These are phyloP conservation scores for Mycena maculata DNA, from an alignment of 768 basidiomycete genomes.

Conservation along the genomic window DNA sequence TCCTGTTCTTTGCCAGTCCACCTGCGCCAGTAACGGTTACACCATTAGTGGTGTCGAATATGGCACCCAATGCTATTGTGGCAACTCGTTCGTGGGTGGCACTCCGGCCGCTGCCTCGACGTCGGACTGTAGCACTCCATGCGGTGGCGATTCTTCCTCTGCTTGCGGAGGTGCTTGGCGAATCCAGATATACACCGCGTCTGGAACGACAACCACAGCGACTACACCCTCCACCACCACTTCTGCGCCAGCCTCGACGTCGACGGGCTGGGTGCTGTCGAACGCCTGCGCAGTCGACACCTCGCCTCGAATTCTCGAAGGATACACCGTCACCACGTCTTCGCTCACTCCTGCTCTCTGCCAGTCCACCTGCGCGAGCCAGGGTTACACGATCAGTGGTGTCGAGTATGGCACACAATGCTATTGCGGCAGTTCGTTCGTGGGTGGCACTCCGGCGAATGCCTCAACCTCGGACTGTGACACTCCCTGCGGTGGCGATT, in stretches of 20 bases:
- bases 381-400: conserved; percentile 9
- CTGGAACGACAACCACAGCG: not conserved
- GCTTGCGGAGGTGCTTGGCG: conserved; percentile 8
- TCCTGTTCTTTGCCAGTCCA: conserved; percentile 40
- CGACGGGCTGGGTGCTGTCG: no score
- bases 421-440: conserved; percentile 22
- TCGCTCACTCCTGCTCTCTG: conserved; percentile 19
- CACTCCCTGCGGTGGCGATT: not conserved
- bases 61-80: conserved; percentile 47
- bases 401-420: conserved; percentile 24
- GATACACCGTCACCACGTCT: conserved; percentile 12
- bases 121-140: not conserved
- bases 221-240: not conserved
- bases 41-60: conserved; percentile 50
- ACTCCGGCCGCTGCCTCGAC: not conserved
- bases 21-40: conserved; percentile 44
- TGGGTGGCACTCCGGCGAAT: conserved; percentile 19
- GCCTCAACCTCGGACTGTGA: conserved; percentile 1
- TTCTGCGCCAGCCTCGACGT: not conserved
- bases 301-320: conserved; percentile 20
- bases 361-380: conserved; percentile 15
- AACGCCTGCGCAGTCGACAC: conserved; percentile 25
- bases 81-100: not conserved
- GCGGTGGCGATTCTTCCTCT: not conserved
- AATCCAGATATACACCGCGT: not conserved